Evolutionary conservation across 805 yeast genomes (phyloP).

Genomic region (Cyberlindnera mississippiensis): DNA sequence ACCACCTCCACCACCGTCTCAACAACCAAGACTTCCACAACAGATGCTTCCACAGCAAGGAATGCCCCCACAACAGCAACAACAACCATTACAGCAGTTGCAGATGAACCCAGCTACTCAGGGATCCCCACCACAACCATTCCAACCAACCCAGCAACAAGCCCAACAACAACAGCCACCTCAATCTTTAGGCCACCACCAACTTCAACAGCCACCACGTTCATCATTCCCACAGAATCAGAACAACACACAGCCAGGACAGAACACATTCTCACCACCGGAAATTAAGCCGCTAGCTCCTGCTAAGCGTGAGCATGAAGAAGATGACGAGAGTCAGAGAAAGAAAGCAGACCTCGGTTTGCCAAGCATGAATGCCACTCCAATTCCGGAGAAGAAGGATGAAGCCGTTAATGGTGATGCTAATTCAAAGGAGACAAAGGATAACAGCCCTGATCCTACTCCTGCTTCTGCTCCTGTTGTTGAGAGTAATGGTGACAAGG

Average conservation of each 20-base stretch:
- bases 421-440: neutral
- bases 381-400: constrained; percentile 5
- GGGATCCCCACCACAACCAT: constrained; percentile 12
- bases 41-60: constrained; percentile 50
- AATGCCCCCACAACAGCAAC: constrained; percentile 22
- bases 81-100: constrained; percentile 21
- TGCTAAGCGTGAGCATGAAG: constrained; percentile 17
- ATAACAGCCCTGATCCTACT: too few species aligned
- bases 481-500: neutral
- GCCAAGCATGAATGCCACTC: constrained; percentile 4
- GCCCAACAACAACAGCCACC: constrained; percentile 7
- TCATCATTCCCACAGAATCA: constrained; percentile 1
- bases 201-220: constrained; percentile 18
- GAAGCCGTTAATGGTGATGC: constrained; percentile 2
- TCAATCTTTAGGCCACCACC: constrained; percentile 28
- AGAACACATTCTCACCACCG: neutral
- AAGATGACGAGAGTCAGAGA: constrained; percentile 12
- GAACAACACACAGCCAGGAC: neutral
- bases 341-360: constrained; percentile 5
- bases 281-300: constrained; percentile 7
- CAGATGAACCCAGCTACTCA: constrained; percentile 25
- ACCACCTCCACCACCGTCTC: constrained; percentile 59
- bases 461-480: neutral
- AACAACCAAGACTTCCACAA: constrained; percentile 56
- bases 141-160: constrained; percentile 1